These are phyloP conservation scores for Eudorina sp. DNA, from an alignment of 139 green algal species.

Conservation along the genomic window DNA sequence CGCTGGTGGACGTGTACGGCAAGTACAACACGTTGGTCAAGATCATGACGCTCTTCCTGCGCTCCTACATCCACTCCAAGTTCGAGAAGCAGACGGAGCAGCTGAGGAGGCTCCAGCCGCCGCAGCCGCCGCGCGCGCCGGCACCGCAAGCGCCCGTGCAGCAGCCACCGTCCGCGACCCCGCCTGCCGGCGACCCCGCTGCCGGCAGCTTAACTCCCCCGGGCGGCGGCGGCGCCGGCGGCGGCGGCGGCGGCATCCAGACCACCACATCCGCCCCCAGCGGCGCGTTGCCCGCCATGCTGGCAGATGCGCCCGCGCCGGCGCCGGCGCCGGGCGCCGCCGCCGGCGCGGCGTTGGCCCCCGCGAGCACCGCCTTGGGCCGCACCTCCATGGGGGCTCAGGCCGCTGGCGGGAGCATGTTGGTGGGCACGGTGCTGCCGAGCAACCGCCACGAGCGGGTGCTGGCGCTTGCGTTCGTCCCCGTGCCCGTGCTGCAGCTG, in stretches of 20 bases:
- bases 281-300: not conserved
- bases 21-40: constrained; percentile 56
- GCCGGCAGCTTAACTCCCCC: too few species aligned
- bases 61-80: constrained; percentile 49
- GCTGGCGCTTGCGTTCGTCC: constrained; percentile 42
- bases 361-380: too few species aligned
- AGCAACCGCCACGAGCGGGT: constrained; percentile 51
- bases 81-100: constrained; percentile 54
- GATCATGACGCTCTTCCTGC: constrained; percentile 50
- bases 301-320: too few species aligned
- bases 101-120: constrained; percentile 47
- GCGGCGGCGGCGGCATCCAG: not conserved
- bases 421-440: constrained; percentile 20
- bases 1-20: constrained; percentile 65
- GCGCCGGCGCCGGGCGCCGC: not conserved
- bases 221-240: not conserved
- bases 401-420: not conserved
- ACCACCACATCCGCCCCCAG: not conserved
- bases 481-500: not conserved
- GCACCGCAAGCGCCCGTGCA: too few species aligned
- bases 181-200: too few species aligned
- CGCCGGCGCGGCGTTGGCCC: not conserved
- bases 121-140: not conserved
- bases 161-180: not conserved
- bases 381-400: not conserved